These are phyloP conservation scores for Apiospora pterosperma DNA, from an alignment of 2,329 filamentous ascomycete genomes.

Conservation along the genomic window DNA sequence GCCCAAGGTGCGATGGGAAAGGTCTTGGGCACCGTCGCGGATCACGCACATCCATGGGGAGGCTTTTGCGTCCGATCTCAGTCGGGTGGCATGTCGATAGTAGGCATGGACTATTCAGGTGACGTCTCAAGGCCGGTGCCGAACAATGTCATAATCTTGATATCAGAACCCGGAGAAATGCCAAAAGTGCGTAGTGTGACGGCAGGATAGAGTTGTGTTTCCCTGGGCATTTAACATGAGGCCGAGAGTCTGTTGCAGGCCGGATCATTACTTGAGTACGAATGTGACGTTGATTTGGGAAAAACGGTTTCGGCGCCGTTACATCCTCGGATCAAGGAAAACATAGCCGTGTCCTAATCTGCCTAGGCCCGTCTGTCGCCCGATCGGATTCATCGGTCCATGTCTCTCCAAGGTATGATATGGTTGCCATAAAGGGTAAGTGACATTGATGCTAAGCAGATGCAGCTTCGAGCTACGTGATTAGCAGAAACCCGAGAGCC, in stretches of 20 bases:
- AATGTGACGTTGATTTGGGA: conserved; percentile 1
- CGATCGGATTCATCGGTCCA: not conserved
- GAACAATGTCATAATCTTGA: not conserved
- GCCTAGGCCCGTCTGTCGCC: not conserved
- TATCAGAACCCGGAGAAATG: not conserved
- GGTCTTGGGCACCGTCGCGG: not conserved
- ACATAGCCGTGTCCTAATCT: not conserved
- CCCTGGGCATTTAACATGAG: not conserved
- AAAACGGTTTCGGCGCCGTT: conserved; percentile 9
- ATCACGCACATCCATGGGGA: not conserved
- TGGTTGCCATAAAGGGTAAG: not conserved
- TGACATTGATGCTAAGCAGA: not conserved
- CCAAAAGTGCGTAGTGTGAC: not conserved
- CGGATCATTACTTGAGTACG: conserved; percentile 3
- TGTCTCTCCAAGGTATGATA: not conserved
- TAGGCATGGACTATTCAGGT: not conserved
- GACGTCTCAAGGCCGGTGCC: not conserved
- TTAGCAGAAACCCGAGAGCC: not conserved
- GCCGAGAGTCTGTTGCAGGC: conserved; percentile 5
- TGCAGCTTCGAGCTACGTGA: not conserved
- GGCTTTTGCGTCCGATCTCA: not conserved
- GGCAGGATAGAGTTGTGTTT: not conserved
- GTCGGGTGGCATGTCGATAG: not conserved
- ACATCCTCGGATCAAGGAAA: conserved; percentile 9
- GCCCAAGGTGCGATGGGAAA: not conserved